Percentiles rank a stretch among this genome's conserved stretches.
These are phyloP conservation scores for Hypomyces rosellus DNA, from an alignment of 2,329 filamentous ascomycete genomes.

Conservation along the genomic window DNA sequence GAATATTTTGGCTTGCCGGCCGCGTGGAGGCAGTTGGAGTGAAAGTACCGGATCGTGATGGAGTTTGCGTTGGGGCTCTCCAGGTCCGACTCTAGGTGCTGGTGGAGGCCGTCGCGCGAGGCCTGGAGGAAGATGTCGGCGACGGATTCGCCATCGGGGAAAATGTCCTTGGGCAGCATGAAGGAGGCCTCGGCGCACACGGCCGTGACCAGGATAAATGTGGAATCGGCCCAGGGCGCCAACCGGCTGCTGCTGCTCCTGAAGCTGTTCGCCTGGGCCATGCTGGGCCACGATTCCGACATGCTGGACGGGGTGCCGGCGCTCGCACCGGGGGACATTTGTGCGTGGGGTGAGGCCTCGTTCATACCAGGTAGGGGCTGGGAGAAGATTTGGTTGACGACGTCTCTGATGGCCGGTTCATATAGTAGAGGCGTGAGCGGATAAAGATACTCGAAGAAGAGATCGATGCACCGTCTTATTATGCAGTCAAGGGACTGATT, in stretches of 20 bases:
- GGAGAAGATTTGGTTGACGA: conserved; percentile 26
- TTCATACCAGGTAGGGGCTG: conserved; percentile 11
- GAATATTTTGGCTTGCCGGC: conserved; percentile 36
- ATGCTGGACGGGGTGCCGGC: conserved; percentile 10
- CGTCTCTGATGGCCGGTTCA: conserved; percentile 33
- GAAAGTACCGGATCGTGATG: conserved; percentile 37
- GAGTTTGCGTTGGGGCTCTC: conserved; percentile 37
- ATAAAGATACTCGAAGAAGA: conserved; percentile 38
- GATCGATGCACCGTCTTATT: conserved; percentile 29
- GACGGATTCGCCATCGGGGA: conserved; percentile 31
- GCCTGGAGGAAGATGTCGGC: conserved; percentile 33
- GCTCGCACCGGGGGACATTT: conserved; percentile 8
- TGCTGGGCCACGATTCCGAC: conserved; percentile 7
- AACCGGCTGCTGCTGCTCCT: conserved; percentile 10
- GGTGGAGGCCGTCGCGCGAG: conserved; percentile 31
- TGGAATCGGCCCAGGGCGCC: conserved; percentile 30
- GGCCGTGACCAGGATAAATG: conserved; percentile 37
- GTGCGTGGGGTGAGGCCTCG: conserved; percentile 8
- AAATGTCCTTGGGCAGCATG: conserved; percentile 32
- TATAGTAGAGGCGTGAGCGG: conserved; percentile 37
- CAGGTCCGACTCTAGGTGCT: conserved; percentile 35
- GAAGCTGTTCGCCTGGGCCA: conserved; percentile 5
- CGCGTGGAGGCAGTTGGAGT: conserved; percentile 39
- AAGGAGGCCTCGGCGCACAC: conserved; percentile 37
- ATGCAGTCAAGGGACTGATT: conserved; percentile 20